Base-by-base conservation (phyloP, 1,284 basidiomycete species). In the Fomitopsis betulina region DNA sequence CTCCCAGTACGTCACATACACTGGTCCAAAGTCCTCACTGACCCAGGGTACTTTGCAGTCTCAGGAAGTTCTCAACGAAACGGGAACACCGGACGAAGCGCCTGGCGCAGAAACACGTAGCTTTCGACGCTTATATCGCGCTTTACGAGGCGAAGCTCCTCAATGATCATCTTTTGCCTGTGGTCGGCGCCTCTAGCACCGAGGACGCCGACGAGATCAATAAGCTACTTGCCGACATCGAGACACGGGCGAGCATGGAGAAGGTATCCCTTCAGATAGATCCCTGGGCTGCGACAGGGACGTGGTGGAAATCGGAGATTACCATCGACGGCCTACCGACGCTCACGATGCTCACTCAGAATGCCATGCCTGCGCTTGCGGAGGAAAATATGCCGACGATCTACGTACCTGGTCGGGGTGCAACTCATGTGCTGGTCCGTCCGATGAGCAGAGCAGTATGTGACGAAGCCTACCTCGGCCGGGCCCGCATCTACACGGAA, bases 121-220 rank as follows among this genome's bases (percentile, higher is more conserved):
- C 91, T 0, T 93, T 87, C 70, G 73, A 81, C 49, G 86, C 88
- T 0, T 92, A 91, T 68, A 61, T 76, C 13, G 71, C 76, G 5
- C 74, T 94, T 1, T 85, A 88, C 66, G 66, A 81, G 1, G 76
- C 79, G 0, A 82, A 80, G 0, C 72, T 91, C 0, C 75, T 94
- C 13, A 88, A 90, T 63, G 83, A 90, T 15, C 71, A 88, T 61
- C 76, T 94, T 4, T 72, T 93, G n/a, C 91, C 92, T 1, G 72
- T 84, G 56, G 83, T 76, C 54, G 85, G 79, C 58, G 72, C 73
- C 35, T 63, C 81, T 1, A 79, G 83, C 52, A 78, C 79, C 0
- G 75, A 84, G 59, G 67, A 79, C n/a, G 84, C 83, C 57, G 80
- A 82, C 1, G 89, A 91, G 58, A 83, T 90, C 2, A 78, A 84